Conservation (phyloP, 2,329 filamentous ascomycete genomes). For the Ophiostoma novo-ulmi region DNA sequence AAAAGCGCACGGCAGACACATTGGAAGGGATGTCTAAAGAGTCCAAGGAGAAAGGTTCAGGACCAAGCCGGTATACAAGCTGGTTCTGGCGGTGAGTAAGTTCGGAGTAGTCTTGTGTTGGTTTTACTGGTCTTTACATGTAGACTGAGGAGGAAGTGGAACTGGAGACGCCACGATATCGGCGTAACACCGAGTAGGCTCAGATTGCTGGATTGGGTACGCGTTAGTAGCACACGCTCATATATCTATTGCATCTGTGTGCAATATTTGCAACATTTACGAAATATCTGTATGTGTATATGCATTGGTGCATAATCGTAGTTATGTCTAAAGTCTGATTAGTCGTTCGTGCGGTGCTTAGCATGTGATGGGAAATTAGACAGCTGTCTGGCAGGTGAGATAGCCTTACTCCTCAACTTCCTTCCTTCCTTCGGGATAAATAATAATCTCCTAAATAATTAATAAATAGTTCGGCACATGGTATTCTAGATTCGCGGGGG, state of each 20-base stretch:
- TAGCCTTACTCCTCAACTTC: not conserved
- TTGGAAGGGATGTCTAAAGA: not conserved
- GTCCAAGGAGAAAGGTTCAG: not conserved
- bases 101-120: not conserved
- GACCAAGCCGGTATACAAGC: not conserved
- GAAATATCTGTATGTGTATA: not conserved
- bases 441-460: not conserved
- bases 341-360: not conserved
- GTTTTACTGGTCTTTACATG: not conserved
- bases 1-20: not conserved
- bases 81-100: not conserved
- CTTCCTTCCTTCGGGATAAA: not conserved
- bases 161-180: constrained; percentile 12
- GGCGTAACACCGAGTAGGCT: constrained; percentile 2
- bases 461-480: not conserved
- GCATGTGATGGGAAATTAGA: not conserved
- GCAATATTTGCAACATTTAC: not conserved
- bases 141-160: not conserved
- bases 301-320: not conserved
- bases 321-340: not conserved
- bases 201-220: not conserved
- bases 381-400: not conserved
- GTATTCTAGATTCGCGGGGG: not conserved
- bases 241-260: not conserved
- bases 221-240: not conserved